Conservation (phyloP, 805 yeast genomes). For the Danielia oregonensis region DNA sequence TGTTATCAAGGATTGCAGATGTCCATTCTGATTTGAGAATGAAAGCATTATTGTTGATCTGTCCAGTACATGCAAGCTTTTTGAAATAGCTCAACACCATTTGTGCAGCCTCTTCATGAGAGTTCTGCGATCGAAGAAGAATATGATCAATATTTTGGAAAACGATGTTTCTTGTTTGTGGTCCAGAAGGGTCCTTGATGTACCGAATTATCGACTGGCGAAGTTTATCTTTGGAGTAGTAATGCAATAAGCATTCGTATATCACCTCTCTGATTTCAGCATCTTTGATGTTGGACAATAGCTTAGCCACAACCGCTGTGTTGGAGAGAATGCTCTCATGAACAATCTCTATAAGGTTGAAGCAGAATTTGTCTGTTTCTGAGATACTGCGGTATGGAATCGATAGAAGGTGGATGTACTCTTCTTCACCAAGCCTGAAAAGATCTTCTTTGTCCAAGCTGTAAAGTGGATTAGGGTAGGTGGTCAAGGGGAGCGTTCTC, state of each 20-base stretch:
- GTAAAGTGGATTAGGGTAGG: constrained; percentile 34
- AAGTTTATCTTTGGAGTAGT: constrained; percentile 19
- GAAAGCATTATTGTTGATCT: constrained; percentile 21
- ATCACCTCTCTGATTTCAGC: constrained; percentile 15
- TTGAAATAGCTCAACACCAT: constrained; percentile 24
- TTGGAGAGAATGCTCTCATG: constrained; percentile 26
- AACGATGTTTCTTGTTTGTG: constrained; percentile 14
- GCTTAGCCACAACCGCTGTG: constrained; percentile 20
- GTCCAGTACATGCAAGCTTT: constrained; percentile 21
- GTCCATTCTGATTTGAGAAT: constrained; percentile 10
- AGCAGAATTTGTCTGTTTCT: constrained; percentile 28
- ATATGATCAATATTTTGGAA: constrained; percentile 17
- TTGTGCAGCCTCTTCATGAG: constrained; percentile 11
- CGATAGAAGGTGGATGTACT: constrained; percentile 23
- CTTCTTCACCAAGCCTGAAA: constrained; percentile 16
- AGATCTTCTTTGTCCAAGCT: constrained; percentile 25
- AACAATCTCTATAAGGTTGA: constrained; percentile 25
- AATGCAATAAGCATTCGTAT: constrained; percentile 11
- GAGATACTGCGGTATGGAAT: constrained; percentile 21
- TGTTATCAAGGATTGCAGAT: not conserved
- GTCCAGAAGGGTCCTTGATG: constrained; percentile 21
- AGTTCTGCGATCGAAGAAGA: constrained; percentile 8
- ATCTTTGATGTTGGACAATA: constrained; percentile 20
- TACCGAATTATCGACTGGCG: constrained; percentile 25
- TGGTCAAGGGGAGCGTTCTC: constrained; percentile 15